Base-by-base conservation (phyloP, 257 asterid genomes). In the Striga asiatica region DNA sequence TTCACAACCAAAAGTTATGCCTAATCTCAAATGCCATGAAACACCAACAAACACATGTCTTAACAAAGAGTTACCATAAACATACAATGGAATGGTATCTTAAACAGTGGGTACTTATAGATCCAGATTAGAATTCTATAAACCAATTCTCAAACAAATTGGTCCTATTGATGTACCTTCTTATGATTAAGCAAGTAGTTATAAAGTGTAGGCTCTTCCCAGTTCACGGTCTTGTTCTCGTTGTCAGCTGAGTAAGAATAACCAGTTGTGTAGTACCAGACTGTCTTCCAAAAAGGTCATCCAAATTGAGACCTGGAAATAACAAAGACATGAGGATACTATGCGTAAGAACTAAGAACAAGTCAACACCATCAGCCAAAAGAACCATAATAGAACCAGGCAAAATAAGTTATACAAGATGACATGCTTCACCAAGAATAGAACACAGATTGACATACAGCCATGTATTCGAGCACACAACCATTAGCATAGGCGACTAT, bases 221-320 rank as follows among this genome's bases (percentile, higher is more conserved):
- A 83, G 7, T 0, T 62, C 21, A 83, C 94, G 58, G 94, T 89
- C 94, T 53, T 83, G 56, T 64, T 74, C 76, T 83, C 80, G 81
- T 83, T 83, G 61, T 86, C 89, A 39, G 86, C 68, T 42, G 89
- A 80, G 72, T 80, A 83, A 28, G 94, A 83, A 64, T 83, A 83
- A 19, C 94, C 93, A 12, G 88, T n/a, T n/a, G 65, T 50, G 93
- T 75, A 16, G 93, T 83, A 32, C 93, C 93, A 29, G 88, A 80
- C 34, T 77, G 93, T 64, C 88, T 76, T 56, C 88, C 93, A 29
- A 83, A 83, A 27, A 83, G 88, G 18, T 88, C 93, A 57, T 73
- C 80, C 93, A 83, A 69, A 46, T 83, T 83, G 61, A 88, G 93
- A 8, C 93, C 93, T 83, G 68, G 9, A 66, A 25, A 39, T 55